Base-by-base conservation (phyloP, 2,329 filamentous ascomycete genomes). In the Colletotrichum destructivum region DNA sequence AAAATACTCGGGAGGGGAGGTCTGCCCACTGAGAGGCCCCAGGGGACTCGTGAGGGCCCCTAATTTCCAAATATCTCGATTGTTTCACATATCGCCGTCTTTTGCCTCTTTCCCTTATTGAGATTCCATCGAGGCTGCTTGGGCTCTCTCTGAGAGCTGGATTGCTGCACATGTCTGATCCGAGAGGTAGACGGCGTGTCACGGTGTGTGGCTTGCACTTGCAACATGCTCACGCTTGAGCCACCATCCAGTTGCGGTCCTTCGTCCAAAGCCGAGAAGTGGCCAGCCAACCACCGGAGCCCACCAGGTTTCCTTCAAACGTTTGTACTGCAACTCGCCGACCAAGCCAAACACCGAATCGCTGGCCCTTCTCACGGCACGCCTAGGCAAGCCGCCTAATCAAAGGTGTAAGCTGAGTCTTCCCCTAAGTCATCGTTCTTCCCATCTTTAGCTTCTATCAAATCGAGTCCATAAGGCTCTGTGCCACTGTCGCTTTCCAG, bases 81-180 rank as follows among this genome's bases (percentile, higher is more conserved):
- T 40, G 31, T 62, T 62, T 62, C 46, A 51, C 12, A 18, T 51
- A 31, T 23, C 26, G 31, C 59, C 46, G 31, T 62, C n/a, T n/a
- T 42, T 42, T 18, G 31, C 21, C n/a, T 62, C n/a, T 26, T 4
- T 26, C 18, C 40, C 42, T 46, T n/a, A 31, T 21, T 21, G 23
- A 60, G 21, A 16, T 23, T 31, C 42, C n/a, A 60, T 60, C 23
- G 42, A 46, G 11, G 23, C 40, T 18, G 18, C 31, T 8, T 35
- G 31, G 31, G 7, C 31, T 35, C 31, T 35, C 9, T n/a, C 31
- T n/a, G n/a, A 12, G 40, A 13, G 38, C 56, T 12, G 23, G 40
- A 35, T 23, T 59, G 40, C 18, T 46, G 15, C 56, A 40, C 44
- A 61, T 47, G 44, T 61, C 44, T 49, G 21, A 61, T 26, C 44